phyloP scores from a whole-genome alignment of 176 grass and related monocot species.

The Thalia dealbata region DNA sequence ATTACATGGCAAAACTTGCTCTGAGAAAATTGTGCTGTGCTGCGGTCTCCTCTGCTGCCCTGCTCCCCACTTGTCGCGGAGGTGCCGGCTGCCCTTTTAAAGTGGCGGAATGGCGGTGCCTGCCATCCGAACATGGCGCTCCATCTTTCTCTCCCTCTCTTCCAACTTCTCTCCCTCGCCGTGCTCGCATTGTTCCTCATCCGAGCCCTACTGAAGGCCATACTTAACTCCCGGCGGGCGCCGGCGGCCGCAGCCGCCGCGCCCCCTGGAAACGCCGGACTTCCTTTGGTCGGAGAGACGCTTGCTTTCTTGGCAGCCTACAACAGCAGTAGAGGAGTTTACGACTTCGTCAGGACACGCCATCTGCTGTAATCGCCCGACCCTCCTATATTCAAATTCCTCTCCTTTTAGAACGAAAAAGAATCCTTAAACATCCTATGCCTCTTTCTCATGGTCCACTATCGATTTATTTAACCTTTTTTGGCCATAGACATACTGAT shows the following conservation, averaged over 20 bases:
- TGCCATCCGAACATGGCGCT: background rate
- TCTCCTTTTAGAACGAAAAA: background rate
- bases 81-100: background rate
- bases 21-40: no score
- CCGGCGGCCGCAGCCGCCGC: background rate
- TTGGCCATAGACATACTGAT: no score
- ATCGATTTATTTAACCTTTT: no score
- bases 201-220: constrained; percentile 8
- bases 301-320: constrained; percentile 50
- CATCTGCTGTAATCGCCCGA: constrained; percentile 26
- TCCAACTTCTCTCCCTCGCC: background rate
- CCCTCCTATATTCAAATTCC: no score
- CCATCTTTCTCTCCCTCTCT: background rate
- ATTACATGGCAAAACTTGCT: no score
- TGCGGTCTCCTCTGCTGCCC: background rate
- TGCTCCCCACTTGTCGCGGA: background rate
- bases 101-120: background rate
- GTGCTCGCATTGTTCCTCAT: constrained; percentile 7
- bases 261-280: constrained; percentile 26
- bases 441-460: no score
- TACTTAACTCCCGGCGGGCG: background rate
- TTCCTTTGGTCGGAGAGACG: constrained; percentile 45
- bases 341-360: constrained; percentile 57
- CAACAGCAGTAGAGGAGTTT: constrained; percentile 57
- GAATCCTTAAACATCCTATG: no score